A percentile compares a stretch with the other conserved stretches of the same genome.
Evolutionary conservation across 164 flowering plant species (phyloP).

Genomic region (Vitis labrusca): DNA sequence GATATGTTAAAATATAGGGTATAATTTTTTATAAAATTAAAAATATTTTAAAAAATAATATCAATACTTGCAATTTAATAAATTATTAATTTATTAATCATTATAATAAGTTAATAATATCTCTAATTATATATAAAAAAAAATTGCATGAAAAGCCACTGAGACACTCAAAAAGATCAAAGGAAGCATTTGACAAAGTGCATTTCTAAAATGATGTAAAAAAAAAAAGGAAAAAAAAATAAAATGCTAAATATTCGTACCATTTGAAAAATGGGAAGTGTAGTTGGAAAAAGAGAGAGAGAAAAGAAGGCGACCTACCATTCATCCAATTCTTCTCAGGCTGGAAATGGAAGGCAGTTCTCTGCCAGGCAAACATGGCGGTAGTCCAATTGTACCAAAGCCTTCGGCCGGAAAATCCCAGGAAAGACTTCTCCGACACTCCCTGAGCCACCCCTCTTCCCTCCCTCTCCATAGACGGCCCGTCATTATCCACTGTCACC

Average conservation of each 20-base stretch:
- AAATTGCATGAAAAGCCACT: too few relatives aligned
- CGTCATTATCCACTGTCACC: not conserved
- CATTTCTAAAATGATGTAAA: not conserved
- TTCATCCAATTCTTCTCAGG: slow-evolving; percentile 91
- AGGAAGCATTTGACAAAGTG: too few relatives aligned
- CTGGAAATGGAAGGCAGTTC: slow-evolving; percentile 73
- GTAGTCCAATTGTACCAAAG: slow-evolving; percentile 48
- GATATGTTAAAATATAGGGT: too few relatives aligned
- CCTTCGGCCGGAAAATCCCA: slow-evolving; percentile 7
- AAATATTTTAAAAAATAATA: too few relatives aligned
- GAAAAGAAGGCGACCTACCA: slow-evolving; percentile 36
- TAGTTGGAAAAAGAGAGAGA: too few relatives aligned
- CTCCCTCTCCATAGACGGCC: not conserved
- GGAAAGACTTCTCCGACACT: slow-evolving; percentile 48
- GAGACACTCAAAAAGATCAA: too few relatives aligned
- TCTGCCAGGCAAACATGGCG: slow-evolving; percentile 56
- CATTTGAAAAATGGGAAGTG: not conserved
- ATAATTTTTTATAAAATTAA: too few relatives aligned
- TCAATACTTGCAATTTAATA: too few relatives aligned
- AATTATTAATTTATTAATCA: too few relatives aligned
- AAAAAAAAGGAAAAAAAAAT: not conserved
- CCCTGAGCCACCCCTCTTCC: slow-evolving; percentile 39
- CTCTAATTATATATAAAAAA: too few relatives aligned
- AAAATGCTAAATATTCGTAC: too few relatives aligned
- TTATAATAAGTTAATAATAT: too few relatives aligned